A percentile compares a stretch with the other conserved stretches of the same genome.
Evolutionary conservation across 495 filamentous ascomycete species (phyloP).

Genomic region (Cairneyella variabilis): DNA sequence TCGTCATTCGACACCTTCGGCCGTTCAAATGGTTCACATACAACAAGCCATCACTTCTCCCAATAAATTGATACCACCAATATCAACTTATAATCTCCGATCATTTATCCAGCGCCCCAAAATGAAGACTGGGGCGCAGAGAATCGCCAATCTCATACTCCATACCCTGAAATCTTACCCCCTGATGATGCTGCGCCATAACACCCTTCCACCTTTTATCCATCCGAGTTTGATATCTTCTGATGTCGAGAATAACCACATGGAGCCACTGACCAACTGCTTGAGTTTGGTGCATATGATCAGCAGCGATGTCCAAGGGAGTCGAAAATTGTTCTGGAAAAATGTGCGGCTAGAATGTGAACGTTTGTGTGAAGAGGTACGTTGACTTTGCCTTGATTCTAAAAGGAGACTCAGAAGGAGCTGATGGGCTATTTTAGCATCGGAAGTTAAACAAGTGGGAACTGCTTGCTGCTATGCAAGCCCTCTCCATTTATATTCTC

Average conservation of each 20-base stretch:
- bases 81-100: constrained; percentile 25
- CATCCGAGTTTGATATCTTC: constrained; percentile 22
- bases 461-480: constrained; percentile 41
- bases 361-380: constrained; percentile 35
- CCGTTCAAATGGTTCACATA: constrained; percentile 19
- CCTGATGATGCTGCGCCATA: constrained; percentile 35
- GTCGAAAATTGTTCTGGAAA: constrained; percentile 40
- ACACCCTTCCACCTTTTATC: constrained; percentile 32
- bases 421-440: constrained; percentile 25
- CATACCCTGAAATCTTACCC: constrained; percentile 43
- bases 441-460: constrained; percentile 33
- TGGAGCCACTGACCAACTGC: constrained; percentile 43
- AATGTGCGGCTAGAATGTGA: constrained; percentile 45
- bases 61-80: constrained; percentile 28
- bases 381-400: constrained; percentile 12
- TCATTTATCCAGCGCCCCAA: constrained; percentile 33
- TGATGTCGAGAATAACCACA: constrained; percentile 23
- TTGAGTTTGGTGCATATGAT: constrained; percentile 43
- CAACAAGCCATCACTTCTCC: constrained; percentile 19
- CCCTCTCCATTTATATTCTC: constrained; percentile 39
- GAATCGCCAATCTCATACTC: constrained; percentile 35
- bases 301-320: constrained; percentile 25
- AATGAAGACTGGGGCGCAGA: constrained; percentile 27
- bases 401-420: constrained; percentile 9
- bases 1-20: constrained; percentile 15